A percentile compares a stretch with the other conserved stretches of the same genome.
Evolutionary conservation across 2,329 filamentous ascomycete genomes (phyloP).

Genomic region (Mycosphaerella arachidis): DNA sequence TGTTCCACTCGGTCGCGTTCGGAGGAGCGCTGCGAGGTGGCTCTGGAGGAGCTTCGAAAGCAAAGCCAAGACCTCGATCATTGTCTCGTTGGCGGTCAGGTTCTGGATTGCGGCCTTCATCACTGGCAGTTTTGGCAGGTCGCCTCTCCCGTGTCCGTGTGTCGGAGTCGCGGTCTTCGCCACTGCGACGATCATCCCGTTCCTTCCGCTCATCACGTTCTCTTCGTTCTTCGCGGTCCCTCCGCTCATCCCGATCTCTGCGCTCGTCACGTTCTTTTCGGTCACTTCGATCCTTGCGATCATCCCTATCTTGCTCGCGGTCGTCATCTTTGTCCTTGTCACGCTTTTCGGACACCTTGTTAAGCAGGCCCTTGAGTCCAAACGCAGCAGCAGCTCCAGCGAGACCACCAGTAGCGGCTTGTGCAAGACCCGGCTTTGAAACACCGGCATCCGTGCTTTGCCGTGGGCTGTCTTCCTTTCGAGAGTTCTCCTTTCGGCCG

Average conservation of each 20-base stretch:
- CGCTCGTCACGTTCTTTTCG: neutral
- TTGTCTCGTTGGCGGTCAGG: constrained; percentile 25
- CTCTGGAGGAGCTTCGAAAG: constrained; percentile 29
- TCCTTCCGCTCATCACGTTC: neutral
- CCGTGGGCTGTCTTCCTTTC: constrained; percentile 24
- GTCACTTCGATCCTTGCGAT: constrained; percentile 12
- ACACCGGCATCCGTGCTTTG: constrained; percentile 17
- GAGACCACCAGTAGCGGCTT: constrained; percentile 30
- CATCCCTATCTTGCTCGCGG: constrained; percentile 16
- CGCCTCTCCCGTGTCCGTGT: constrained; percentile 9
- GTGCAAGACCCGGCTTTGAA: constrained; percentile 23
- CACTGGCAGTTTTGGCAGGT: constrained; percentile 17
- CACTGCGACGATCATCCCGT: constrained; percentile 3
- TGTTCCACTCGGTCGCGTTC: constrained; percentile 13
- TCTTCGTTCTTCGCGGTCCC: constrained; percentile 7
- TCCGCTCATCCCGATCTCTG: constrained; percentile 1
- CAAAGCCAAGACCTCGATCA: constrained; percentile 32
- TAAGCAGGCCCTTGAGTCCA: constrained; percentile 27
- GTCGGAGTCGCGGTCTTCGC: constrained; percentile 6
- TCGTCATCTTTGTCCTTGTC: constrained; percentile 24
- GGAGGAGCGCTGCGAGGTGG: constrained; percentile 20
- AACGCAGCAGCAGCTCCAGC: constrained; percentile 30
- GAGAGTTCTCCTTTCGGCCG: constrained; percentile 21
- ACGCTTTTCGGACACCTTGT: constrained; percentile 22
- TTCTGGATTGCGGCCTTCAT: constrained; percentile 27